These are phyloP conservation scores for Xylaria flabelliformis DNA, from an alignment of 495 filamentous ascomycete genomes.

Conservation along the genomic window DNA sequence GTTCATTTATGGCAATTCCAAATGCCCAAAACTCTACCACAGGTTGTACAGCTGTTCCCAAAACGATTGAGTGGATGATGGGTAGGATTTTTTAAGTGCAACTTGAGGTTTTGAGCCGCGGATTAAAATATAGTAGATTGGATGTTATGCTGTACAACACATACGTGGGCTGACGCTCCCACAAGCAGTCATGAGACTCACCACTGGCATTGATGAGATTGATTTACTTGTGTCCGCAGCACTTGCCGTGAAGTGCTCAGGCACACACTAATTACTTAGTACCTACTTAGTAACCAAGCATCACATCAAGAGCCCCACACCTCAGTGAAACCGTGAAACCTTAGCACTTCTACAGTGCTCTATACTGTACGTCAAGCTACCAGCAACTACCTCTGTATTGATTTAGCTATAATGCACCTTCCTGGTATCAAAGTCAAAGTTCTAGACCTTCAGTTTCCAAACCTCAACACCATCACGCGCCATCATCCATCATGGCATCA, in stretches of 20 bases:
- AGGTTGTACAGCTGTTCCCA: neutral
- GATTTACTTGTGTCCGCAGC: neutral
- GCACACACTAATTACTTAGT: neutral
- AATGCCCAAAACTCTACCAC: neutral
- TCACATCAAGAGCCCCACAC: neutral
- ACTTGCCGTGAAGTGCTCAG: neutral
- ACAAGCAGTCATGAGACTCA: neutral
- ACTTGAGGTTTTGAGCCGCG: neutral
- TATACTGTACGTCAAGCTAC: neutral
- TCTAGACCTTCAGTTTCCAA: neutral
- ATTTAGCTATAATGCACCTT: neutral
- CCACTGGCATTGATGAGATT: neutral
- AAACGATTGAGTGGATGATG: neutral
- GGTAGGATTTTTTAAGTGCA: neutral
- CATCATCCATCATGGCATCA: neutral
- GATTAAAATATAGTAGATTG: neutral
- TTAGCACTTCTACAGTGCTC: neutral
- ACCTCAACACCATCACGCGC: slow-evolving; percentile 2
- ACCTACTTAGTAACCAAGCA: neutral
- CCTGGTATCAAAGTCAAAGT: neutral
- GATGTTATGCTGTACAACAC: neutral
- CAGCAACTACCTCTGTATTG: neutral
- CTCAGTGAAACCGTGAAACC: neutral
- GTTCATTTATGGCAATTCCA: neutral
- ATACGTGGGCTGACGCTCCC: neutral